Base-by-base conservation (phyloP, 805 yeast species). In the Saturnispora bothae region DNA sequence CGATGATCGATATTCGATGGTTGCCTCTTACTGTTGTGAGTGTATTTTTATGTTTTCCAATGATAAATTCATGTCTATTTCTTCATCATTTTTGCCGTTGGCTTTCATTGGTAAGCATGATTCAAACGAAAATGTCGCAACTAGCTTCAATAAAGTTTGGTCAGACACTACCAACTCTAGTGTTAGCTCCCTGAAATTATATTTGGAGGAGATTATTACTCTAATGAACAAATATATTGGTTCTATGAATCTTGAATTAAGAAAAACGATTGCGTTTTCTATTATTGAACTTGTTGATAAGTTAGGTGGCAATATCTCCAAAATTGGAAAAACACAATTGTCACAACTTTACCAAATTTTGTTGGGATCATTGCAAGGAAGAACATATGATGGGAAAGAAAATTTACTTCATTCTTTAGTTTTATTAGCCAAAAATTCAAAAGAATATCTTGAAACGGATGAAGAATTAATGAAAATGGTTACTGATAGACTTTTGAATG, bases 301-400 rank as follows among this genome's bases (percentile, higher is more conserved):
- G 3, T 56, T 78, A 26, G 67, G 61, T 8, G 40, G 37, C 8
- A 51, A 49, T 21, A 41, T 53, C 8, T 36, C 41, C 16, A 46
- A 42, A 19, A 34, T 46, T n/a, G 31, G 50, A 31, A 39, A 45
- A 5, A 16, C 41, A 3, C 39, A 51, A 23, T 35, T 55, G 13
- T 20, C 53, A 4, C 52, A 50, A n/a, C 53, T 84, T 14, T 71
- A 82, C 41, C 57, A 62, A 0, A 61, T 76, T 5, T 61, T 84
- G 33, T 53, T 82, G 14, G 68, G 66, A 21, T 74, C 94, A 0
- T 66, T 77, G 39, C 64, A 68, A 39, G 96, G 96, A 1, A 73
- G 94, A 43, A 71, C 89, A 8, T 89, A 95, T 92, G 67, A 68
- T 13, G 97, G 96, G 5, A 89, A 89, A 50, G 96, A 86, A 48